These are phyloP conservation scores for Triticum aestivum DNA, from an alignment of 176 grass and related monocot genomes.

Conservation along the genomic window IWGSC_CS_RefSeq_v2.1 NC_057800.1:477615165-477615664, in stretches of 20 bases:
- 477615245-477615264: constrained; percentile 43
- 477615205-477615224: neutral
- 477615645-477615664: neutral
- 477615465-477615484: constrained; percentile 19
- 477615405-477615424: neutral
- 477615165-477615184: neutral
- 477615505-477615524: neutral
- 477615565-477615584: constrained; percentile 5
- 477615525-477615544: constrained; percentile 43
- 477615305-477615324: neutral
- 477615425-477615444: neutral
- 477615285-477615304: constrained; percentile 9
- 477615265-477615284: constrained; percentile 5
- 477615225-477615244: constrained; percentile 61
- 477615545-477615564: constrained; percentile 11
- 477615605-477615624: neutral
- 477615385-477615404: neutral
- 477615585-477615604: constrained; percentile 6
- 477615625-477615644: neutral
- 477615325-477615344: neutral
- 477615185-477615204: constrained; percentile 13
- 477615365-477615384: neutral
- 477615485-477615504: neutral
- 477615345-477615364: neutral
- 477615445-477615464: neutral